These are phyloP conservation scores for Clavispora phyllophila DNA, from an alignment of 805 yeast species.

Conservation along the genomic window DNA sequence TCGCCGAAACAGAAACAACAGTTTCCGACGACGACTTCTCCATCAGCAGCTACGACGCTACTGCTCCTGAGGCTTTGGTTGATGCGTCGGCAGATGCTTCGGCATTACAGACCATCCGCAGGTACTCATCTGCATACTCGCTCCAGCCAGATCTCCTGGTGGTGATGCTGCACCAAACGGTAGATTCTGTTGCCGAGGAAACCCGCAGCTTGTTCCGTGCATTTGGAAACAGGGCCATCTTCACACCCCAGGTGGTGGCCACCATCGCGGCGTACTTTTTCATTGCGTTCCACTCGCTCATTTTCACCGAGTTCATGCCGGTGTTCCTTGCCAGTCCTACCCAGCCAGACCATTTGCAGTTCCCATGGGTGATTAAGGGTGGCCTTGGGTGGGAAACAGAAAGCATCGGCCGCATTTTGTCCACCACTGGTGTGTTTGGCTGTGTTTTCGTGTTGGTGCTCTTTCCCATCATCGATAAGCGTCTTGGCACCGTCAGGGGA, in stretches of 20 bases:
- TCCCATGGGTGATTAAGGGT: slow-evolving; percentile 48
- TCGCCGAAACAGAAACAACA: not conserved
- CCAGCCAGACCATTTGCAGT: slow-evolving; percentile 23
- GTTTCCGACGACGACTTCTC: slow-evolving; percentile 2
- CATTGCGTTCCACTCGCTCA: slow-evolving; percentile 44
- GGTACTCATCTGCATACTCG: slow-evolving; percentile 14
- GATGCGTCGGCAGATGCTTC: slow-evolving; percentile 1
- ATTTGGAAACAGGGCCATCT: slow-evolving; percentile 16
- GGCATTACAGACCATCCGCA: slow-evolving; percentile 7
- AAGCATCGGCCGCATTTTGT: slow-evolving; percentile 46
- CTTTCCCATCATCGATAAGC: slow-evolving; percentile 49
- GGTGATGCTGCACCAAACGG: slow-evolving; percentile 5
- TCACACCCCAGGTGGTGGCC: slow-evolving; percentile 27
- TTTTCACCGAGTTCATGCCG: slow-evolving; percentile 52
- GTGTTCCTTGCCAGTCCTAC: slow-evolving; percentile 42
- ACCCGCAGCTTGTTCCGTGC: slow-evolving; percentile 12
- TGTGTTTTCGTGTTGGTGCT: slow-evolving; percentile 44
- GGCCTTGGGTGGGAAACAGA: slow-evolving; percentile 47
- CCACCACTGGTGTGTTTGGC: slow-evolving; percentile 51
- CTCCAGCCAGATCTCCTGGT: slow-evolving; percentile 10
- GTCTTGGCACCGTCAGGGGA: slow-evolving; percentile 41
- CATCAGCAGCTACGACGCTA: not conserved
- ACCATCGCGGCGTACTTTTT: slow-evolving; percentile 35
- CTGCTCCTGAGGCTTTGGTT: no score
- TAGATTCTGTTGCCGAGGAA: slow-evolving; percentile 7